Evolutionary conservation across 2,329 filamentous ascomycete species (phyloP), one percentile per base, ranked within the genome.

Genomic region (Volutella citrinella): DNA sequence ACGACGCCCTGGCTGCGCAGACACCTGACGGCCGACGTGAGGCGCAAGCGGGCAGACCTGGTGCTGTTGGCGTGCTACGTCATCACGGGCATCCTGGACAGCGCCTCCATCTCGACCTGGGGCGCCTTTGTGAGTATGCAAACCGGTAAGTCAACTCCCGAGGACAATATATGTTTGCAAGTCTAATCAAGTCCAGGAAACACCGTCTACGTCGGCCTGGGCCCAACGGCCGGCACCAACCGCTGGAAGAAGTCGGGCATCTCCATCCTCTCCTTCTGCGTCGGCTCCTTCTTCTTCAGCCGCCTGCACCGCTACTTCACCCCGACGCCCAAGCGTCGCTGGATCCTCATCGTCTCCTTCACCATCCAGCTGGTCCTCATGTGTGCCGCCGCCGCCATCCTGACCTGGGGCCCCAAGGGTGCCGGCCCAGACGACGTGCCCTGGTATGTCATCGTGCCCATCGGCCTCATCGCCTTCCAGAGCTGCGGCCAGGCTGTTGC

Each of bases 101-200:
- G 82, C 60, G 80, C 83, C 4, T 80, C 84, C 4, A 83, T 86
- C 28, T 82, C 80, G 37, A 83, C 84, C 25, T 90, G 84, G 81
- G 83, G 84, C 10, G 82, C 82, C 4, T 91, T 91, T 49, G 84
- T 88, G 24, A 86, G 81, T 50, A 90, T 90, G 85, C 86, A 90
- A 55, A 90, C 85, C 19, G 84, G 84, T 77, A 52, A 44, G 66
- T 60, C 18, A 2, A 27, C 10, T n/a, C n/a, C n/a, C n/a, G n/a
- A n/a, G n/a, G n/a, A n/a, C n/a, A n/a, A n/a, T n/a, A n/a, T n/a
- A n/a, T n/a, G n/a, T n/a, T n/a, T n/a, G n/a, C n/a, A n/a, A n/a
- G n/a, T n/a, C n/a, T n/a, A n/a, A n/a, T n/a, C n/a, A n/a, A n/a
- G 6, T 36, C 12, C 20, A 78, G 74, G 82, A 38, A 91, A 91